Percentiles rank a stretch among this genome's conserved stretches.
phyloP scores from a whole-genome alignment of 108 stramenopile species.

The Cyclotella sp. region DNA sequence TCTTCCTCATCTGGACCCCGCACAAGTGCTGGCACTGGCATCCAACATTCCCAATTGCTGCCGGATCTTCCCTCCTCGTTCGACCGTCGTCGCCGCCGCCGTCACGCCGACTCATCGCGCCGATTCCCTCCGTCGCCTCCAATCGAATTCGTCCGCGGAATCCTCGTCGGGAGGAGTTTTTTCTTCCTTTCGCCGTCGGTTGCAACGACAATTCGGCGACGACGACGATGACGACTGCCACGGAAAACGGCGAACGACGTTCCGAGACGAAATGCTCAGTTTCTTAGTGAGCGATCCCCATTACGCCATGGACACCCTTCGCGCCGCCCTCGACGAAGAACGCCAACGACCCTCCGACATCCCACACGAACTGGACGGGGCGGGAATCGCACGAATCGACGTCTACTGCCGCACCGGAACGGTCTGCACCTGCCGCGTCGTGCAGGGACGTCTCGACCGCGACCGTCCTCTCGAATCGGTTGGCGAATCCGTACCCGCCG shows the following conservation, averaged over 20 bases:
- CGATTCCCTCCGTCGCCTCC: neutral
- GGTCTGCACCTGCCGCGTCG: constrained; percentile 60
- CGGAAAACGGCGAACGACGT: no score
- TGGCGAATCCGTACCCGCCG: neutral
- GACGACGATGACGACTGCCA: no score
- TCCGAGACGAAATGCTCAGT: no score
- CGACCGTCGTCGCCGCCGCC: neutral
- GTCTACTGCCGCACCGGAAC: constrained; percentile 76
- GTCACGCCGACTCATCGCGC: no score
- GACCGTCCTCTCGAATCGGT: neutral
- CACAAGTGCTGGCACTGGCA: constrained; percentile 16
- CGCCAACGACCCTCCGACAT: neutral
- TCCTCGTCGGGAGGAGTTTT: no score
- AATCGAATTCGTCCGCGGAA: constrained; percentile 13
- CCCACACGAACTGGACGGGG: constrained; percentile 12
- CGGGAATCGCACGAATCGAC: constrained; percentile 61
- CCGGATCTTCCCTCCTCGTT: constrained; percentile 10
- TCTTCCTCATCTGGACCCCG: constrained; percentile 18
- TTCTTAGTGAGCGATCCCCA: constrained; percentile 37
- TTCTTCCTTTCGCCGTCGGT: no score
- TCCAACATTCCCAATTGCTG: constrained; percentile 25
- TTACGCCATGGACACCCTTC: constrained; percentile 17
- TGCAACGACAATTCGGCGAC: no score
- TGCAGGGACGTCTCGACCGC: constrained; percentile 14
- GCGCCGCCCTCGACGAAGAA: constrained; percentile 7